Evolutionary conservation across 192 early-diverging fungal species (phyloP).

Genomic region (Anaeromyces robustus): DNA sequence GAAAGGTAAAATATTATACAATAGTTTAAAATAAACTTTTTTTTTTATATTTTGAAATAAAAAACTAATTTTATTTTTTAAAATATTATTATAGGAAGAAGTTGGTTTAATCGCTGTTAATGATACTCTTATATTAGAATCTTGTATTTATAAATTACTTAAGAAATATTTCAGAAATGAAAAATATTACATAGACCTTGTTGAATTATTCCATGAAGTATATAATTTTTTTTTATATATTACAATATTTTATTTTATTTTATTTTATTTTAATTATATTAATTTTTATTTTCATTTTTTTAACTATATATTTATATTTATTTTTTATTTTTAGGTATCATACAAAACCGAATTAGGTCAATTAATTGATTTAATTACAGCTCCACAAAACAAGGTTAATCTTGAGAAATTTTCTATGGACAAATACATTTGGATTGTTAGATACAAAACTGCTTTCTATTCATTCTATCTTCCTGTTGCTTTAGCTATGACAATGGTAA

Average conservation of each 20-base stretch:
- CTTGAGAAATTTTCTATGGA: constrained; percentile 76
- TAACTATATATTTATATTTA: constrained; percentile 7
- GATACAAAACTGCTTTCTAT: constrained; percentile 98
- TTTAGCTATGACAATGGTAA: constrained; percentile 73
- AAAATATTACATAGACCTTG: constrained; percentile 73
- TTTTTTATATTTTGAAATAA: not conserved
- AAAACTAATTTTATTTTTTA: not conserved
- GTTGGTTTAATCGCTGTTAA: constrained; percentile 90
- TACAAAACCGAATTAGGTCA: constrained; percentile 97
- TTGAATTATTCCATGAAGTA: constrained; percentile 85
- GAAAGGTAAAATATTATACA: constrained; percentile 16
- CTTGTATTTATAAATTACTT: constrained; percentile 80
- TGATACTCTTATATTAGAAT: constrained; percentile 86
- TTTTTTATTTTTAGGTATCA: constrained; percentile 29
- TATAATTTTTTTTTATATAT: too few species aligned
- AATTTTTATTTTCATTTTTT: not conserved
- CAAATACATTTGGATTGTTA: constrained; percentile 92
- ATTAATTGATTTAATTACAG: constrained; percentile 93
- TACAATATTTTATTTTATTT: too few species aligned
- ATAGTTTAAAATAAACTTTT: too few species aligned
- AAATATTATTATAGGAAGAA: constrained; percentile 21
- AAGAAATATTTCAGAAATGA: constrained; percentile 84
- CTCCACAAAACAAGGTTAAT: constrained; percentile 89
- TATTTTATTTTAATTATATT: too few species aligned
- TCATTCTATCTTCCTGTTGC: constrained; percentile 98